Conservation (phyloP, 139 green algal genomes). For the Edaphochlamys debaryana region DNA sequence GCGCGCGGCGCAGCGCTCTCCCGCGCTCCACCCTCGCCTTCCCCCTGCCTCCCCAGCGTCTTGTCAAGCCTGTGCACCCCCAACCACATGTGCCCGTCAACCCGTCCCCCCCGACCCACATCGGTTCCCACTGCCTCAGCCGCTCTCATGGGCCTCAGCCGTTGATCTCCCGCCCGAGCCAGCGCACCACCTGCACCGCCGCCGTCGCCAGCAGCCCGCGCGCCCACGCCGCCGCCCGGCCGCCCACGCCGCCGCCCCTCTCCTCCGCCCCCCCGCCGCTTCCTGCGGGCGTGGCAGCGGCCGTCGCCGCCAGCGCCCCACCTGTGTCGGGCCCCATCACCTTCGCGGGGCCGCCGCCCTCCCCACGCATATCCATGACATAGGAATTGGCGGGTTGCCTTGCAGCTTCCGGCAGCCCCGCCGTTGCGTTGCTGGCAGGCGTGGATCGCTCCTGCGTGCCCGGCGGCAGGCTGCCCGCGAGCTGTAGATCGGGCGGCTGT, state of each 20-base stretch:
- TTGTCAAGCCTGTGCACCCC: too few species aligned
- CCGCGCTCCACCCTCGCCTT: too few species aligned
- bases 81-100: too few species aligned
- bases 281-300: background rate
- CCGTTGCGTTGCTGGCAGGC: background rate
- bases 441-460: background rate
- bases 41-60: too few species aligned
- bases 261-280: background rate
- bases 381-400: slow-evolving; percentile 6
- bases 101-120: too few species aligned
- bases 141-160: too few species aligned
- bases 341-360: background rate
- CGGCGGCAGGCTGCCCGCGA: background rate
- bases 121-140: too few species aligned
- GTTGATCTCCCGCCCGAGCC: too few species aligned
- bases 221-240: background rate
- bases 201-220: background rate
- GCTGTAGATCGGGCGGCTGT: background rate
- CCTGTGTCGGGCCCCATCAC: background rate
- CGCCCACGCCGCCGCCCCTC: background rate
- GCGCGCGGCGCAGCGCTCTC: too few species aligned
- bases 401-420: slow-evolving; percentile 16
- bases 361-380: background rate
- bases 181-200: too few species aligned
- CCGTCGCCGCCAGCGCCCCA: background rate